Evolutionary conservation across 2,329 filamentous ascomycete species (phyloP).

Genomic region (Waltergamsia citrina): DNA sequence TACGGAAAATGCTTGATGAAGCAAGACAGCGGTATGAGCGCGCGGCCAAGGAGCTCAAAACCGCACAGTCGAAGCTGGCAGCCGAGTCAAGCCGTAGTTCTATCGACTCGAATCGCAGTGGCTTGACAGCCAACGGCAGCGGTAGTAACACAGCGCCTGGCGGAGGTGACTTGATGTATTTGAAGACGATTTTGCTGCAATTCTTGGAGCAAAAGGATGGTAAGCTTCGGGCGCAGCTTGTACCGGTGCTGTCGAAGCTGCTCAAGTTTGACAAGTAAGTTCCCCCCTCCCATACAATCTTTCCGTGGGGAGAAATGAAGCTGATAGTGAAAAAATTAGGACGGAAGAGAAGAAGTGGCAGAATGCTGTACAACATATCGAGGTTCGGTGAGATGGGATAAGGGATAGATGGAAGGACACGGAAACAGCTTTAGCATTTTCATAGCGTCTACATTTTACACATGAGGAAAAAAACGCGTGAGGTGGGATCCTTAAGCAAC

Average conservation of each 20-base stretch:
- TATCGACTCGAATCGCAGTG: conserved; percentile 25
- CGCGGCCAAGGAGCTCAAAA: conserved; percentile 57
- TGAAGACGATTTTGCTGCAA: conserved; percentile 74
- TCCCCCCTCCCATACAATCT: not conserved
- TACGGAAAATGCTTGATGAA: conserved; percentile 71
- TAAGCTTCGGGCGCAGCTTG: conserved; percentile 63
- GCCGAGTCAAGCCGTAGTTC: conserved; percentile 32
- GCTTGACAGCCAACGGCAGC: conserved; percentile 13
- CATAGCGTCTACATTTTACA: no score
- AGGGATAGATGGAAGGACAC: no score
- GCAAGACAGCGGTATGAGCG: conserved; percentile 70
- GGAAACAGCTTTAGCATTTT: no score
- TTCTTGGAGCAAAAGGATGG: conserved; percentile 76
- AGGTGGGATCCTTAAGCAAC: no score
- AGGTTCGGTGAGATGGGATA: conserved; percentile 22
- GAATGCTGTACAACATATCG: conserved; percentile 55
- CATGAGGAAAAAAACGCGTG: no score
- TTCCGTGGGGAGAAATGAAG: not conserved
- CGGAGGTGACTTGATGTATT: conserved; percentile 48
- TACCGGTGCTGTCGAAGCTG: conserved; percentile 68
- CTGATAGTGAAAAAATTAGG: conserved; percentile 16
- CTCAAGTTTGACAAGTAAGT: conserved; percentile 68
- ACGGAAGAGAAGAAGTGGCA: conserved; percentile 80
- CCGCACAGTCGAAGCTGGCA: conserved; percentile 36
- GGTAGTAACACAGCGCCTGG: conserved; percentile 12